These are phyloP conservation scores for Carpinus viminea DNA, from an alignment of 306 rosid genomes.

Conservation along the genomic window DNA sequence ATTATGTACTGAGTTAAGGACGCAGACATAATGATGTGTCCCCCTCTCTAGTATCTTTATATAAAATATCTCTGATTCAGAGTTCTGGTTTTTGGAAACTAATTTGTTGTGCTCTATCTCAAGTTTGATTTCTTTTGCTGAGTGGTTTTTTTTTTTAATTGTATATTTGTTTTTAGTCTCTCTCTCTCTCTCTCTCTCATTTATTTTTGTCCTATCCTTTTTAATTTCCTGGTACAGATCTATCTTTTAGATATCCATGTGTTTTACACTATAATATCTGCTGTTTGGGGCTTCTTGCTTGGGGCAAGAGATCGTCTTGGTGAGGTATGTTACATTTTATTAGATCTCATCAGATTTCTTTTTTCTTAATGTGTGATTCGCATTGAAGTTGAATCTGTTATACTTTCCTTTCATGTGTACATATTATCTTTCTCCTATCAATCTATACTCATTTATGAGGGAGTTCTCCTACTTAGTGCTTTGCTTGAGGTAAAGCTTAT, in stretches of 20 bases:
- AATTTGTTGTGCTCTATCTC: background rate
- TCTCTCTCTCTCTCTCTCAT: background rate
- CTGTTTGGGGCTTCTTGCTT: conserved; percentile 83
- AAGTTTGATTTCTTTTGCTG: background rate
- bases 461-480: background rate
- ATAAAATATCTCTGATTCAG: background rate
- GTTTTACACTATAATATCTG: conserved; percentile 75
- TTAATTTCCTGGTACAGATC: conserved; percentile 53
- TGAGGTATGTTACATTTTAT: conserved; percentile 55
- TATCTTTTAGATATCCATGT: conserved; percentile 75
- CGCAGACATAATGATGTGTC: background rate
- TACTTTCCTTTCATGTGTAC: background rate
- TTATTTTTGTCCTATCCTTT: conserved; percentile 12
- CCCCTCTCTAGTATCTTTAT: background rate
- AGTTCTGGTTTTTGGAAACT: background rate
- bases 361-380: background rate
- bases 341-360: conserved; percentile 9
- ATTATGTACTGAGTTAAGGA: background rate
- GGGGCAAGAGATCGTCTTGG: conserved; percentile 96
- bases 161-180: background rate
- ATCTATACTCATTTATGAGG: background rate
- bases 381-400: background rate
- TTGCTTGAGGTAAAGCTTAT: background rate
- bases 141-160: background rate
- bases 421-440: background rate